Evolutionary conservation across 176 grass and related monocot genomes (phyloP).

Genomic region (Zizania latifolia): DNA sequence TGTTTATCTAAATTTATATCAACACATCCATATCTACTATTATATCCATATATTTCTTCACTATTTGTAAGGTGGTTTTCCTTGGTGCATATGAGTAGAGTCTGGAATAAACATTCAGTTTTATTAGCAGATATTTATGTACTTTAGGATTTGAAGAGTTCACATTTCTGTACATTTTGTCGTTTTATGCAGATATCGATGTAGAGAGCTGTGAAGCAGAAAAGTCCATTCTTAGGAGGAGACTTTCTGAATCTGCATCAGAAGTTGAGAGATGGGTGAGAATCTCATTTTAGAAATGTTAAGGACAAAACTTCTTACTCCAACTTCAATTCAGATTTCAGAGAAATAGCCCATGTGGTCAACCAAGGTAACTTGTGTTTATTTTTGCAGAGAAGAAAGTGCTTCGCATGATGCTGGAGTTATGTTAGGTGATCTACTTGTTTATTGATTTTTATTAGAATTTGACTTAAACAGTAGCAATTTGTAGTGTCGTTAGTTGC

Average conservation of each 20-base stretch:
- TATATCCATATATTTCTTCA: background rate
- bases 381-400: conserved; percentile 74
- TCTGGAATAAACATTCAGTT: background rate
- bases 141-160: conserved; percentile 3
- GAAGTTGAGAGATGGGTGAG: conserved; percentile 93
- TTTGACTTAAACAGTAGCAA: background rate
- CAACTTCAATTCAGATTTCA: background rate
- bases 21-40: background rate
- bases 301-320: background rate
- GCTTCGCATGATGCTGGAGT: conserved; percentile 54
- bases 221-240: conserved; percentile 69
- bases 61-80: background rate
- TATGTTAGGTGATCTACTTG: conserved; percentile 26
- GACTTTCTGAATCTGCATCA: conserved; percentile 79
- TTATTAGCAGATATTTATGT: background rate
- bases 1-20: background rate
- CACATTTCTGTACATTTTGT: background rate
- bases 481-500: background rate
- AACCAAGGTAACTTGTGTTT: conserved; percentile 20
- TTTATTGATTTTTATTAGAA: conserved; percentile 13
- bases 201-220: conserved; percentile 63
- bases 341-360: conserved; percentile 1
- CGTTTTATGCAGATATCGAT: conserved; percentile 53
- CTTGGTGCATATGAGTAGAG: background rate
- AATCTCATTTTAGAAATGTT: background rate